Evolutionary conservation across 176 grass and related monocot genomes (phyloP).

Genomic region (Secale cereale): DNA sequence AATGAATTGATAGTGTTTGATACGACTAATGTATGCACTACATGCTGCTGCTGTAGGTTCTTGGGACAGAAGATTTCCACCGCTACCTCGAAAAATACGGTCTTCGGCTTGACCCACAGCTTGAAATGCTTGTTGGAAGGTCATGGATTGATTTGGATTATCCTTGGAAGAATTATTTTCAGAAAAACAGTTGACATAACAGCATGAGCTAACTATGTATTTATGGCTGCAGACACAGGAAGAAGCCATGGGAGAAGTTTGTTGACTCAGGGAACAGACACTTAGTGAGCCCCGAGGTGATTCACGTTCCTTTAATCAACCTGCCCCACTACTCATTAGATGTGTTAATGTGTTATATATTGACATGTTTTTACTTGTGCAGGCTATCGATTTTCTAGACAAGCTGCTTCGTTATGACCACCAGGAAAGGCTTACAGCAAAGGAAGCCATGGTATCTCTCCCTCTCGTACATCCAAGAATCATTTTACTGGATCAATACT

Average conservation of each 20-base stretch:
- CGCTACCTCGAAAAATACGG: constrained; percentile 77
- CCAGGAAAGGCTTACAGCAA: constrained; percentile 90
- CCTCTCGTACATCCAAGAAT: neutral
- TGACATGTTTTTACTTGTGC: constrained; percentile 18
- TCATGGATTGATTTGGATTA: constrained; percentile 22
- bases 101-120: constrained; percentile 68
- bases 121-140: constrained; percentile 84
- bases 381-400: constrained; percentile 93
- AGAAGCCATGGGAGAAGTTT: constrained; percentile 73
- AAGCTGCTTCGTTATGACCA: constrained; percentile 82
- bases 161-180: neutral
- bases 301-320: neutral
- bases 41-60: constrained; percentile 46
- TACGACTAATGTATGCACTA: neutral
- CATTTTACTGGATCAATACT: neutral
- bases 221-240: constrained; percentile 57
- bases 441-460: constrained; percentile 73
- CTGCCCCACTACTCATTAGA: neutral
- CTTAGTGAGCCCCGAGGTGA: constrained; percentile 74
- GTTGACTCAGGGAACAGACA: constrained; percentile 75
- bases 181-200: neutral
- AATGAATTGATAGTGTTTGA: neutral
- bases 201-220: constrained; percentile 6
- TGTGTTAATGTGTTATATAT: too few species aligned
- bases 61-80: constrained; percentile 82